A percentile compares a stretch with the other conserved stretches of the same genome.
Conservation (phyloP, 106 monocot species). For the Allium fistulosum region DNA sequence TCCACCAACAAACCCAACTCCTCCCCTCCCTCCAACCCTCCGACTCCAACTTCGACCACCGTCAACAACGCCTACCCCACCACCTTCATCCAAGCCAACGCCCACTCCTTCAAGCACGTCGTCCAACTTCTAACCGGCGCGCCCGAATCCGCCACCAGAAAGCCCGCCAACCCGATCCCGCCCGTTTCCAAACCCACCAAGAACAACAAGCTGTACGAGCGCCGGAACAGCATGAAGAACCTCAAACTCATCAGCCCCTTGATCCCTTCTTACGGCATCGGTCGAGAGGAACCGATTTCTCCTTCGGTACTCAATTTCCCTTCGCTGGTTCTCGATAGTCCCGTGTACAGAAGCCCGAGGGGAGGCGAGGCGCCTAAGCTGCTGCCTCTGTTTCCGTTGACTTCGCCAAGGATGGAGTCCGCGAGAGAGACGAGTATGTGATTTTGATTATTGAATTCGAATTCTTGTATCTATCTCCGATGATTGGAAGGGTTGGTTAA, state of each 20-base stretch:
- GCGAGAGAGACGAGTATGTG: not conserved
- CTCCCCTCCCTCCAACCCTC: not conserved
- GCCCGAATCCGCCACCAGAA: not conserved
- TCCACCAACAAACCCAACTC: not conserved
- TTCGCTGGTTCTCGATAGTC: slow-evolving; percentile 50
- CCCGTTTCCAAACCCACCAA: slow-evolving; percentile 14
- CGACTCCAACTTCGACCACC: not conserved
- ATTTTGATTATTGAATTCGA: no score
- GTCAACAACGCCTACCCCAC: slow-evolving; percentile 12
- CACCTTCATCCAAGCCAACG: slow-evolving; percentile 23
- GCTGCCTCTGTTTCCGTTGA: slow-evolving; percentile 77
- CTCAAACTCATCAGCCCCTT: slow-evolving; percentile 68
- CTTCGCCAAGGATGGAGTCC: slow-evolving; percentile 30
- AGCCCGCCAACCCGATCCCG: not conserved
- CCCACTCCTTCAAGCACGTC: slow-evolving; percentile 26
- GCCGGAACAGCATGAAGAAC: slow-evolving; percentile 60
- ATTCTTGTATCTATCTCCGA: no score
- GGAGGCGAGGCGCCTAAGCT: slow-evolving; percentile 44
- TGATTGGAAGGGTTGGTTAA: no score
- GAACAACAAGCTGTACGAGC: slow-evolving; percentile 96
- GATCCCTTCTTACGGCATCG: slow-evolving; percentile 11
- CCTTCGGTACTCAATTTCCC: slow-evolving; percentile 75
- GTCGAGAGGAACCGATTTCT: slow-evolving; percentile 34
- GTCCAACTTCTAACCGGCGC: slow-evolving; percentile 23
- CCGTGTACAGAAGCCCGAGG: slow-evolving; percentile 70